These are phyloP conservation scores for Globisporangium nodosum DNA, from an alignment of 352 stramenopile species.

Conservation along the genomic window DNA sequence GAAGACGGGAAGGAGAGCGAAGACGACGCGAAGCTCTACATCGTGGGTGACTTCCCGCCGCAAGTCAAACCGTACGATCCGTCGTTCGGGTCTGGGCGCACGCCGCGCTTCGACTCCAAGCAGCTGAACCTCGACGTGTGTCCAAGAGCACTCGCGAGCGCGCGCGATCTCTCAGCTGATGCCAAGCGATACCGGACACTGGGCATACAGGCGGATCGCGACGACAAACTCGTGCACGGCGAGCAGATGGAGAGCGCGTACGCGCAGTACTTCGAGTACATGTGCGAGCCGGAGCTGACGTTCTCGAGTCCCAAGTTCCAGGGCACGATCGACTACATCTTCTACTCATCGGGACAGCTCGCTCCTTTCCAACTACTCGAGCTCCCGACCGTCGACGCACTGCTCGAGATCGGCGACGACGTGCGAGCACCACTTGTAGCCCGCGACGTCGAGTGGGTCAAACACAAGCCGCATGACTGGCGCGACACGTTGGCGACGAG, in stretches of 20 bases:
- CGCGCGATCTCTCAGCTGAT: constrained; percentile 4
- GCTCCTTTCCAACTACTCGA: constrained; percentile 49
- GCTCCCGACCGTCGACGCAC: constrained; percentile 38
- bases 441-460: constrained; percentile 32
- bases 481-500: constrained; percentile 13
- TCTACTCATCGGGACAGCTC: constrained; percentile 54
- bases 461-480: constrained; percentile 37
- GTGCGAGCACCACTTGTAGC: constrained; percentile 12
- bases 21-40: constrained; percentile 14
- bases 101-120: constrained; percentile 54
- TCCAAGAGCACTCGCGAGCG: constrained; percentile 18
- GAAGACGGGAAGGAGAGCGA: background rate
- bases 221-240: constrained; percentile 46
- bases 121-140: constrained; percentile 34
- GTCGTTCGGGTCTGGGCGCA: constrained; percentile 55
- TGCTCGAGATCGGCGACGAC: constrained; percentile 40
- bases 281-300: constrained; percentile 68
- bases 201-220: constrained; percentile 28
- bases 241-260: constrained; percentile 78
- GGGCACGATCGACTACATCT: constrained; percentile 84
- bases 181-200: constrained; percentile 36
- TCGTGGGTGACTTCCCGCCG: constrained; percentile 29
- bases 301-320: constrained; percentile 51
- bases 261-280: constrained; percentile 33
- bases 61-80: constrained; percentile 44